Percentiles rank a stretch among this genome's conserved stretches.
These are phyloP conservation scores for Cryptococcus sp. DNA, from an alignment of 1,284 basidiomycete species.

Conservation along the genomic window DNA sequence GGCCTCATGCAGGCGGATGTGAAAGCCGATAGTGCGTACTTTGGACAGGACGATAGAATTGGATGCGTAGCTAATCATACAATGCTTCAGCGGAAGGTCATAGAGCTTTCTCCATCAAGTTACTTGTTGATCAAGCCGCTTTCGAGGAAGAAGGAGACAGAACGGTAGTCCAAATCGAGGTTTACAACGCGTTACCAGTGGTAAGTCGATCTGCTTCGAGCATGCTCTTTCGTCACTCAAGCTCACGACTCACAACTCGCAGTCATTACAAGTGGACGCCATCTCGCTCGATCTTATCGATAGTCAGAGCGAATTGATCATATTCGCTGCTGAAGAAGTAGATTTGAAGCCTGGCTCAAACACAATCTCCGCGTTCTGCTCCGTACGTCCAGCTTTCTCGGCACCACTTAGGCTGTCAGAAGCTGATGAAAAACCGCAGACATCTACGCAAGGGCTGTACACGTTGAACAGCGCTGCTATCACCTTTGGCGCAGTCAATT, in stretches of 20 bases:
- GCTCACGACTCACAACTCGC: not conserved
- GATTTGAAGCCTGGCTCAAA: conserved; percentile 41
- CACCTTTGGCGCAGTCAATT: conserved; percentile 25
- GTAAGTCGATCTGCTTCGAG: conserved; percentile 21
- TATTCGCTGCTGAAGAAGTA: conserved; percentile 24
- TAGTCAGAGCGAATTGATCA: conserved; percentile 30
- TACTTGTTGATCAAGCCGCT: conserved; percentile 22
- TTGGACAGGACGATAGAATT: not conserved
- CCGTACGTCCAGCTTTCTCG: conserved; percentile 31
- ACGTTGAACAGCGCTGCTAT: conserved; percentile 23
- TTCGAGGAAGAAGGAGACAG: conserved; percentile 28
- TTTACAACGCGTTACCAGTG: conserved; percentile 37
- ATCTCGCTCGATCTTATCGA: conserved; percentile 38
- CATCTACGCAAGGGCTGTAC: conserved; percentile 32
- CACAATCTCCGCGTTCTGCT: conserved; percentile 29
- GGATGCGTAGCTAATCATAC: conserved; percentile 1
- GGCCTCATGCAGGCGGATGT: conserved; percentile 24
- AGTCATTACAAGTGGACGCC: conserved; percentile 33
- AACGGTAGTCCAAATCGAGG: conserved; percentile 28
- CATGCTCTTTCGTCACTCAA: not conserved
- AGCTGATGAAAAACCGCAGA: conserved; percentile 14
- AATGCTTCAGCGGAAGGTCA: conserved; percentile 28
- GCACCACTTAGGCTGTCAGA: too few species aligned
- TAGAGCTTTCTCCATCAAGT: conserved; percentile 32
- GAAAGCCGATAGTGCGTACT: conserved; percentile 22